Conservation (phyloP, 2,329 filamentous ascomycete species). For the Neurospora crassa region DNA sequence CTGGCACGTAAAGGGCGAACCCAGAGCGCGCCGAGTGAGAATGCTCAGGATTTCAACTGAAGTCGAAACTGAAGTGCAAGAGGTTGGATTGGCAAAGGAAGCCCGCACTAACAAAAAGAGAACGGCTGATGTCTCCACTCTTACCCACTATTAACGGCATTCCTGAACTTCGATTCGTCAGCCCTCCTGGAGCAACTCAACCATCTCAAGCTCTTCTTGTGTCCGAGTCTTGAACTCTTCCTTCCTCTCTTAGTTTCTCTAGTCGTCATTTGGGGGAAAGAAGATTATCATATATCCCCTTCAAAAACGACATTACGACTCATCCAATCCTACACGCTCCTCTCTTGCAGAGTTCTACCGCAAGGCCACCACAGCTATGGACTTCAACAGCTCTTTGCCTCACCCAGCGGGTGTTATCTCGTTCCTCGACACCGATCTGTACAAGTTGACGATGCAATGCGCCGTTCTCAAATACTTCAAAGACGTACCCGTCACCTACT, state of each 20-base stretch:
- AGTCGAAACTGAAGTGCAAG: neutral
- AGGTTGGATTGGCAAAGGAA: neutral
- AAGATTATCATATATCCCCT: neutral
- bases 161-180: neutral
- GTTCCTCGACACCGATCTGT: constrained; percentile 74
- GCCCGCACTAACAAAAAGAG: neutral
- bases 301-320: neutral
- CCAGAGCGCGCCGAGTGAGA: neutral
- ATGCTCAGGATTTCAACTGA: neutral
- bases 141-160: neutral
- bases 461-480: constrained; percentile 89
- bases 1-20: neutral
- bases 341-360: neutral
- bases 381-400: constrained; percentile 56
- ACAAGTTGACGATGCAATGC: constrained; percentile 99
- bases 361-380: constrained; percentile 32
- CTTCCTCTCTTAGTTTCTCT: neutral
- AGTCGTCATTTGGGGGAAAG: neutral
- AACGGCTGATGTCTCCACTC: neutral
- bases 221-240: neutral
- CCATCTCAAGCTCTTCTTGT: neutral
- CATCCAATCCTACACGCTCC: neutral
- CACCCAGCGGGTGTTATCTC: constrained; percentile 71
- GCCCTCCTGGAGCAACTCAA: neutral
- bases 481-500: constrained; percentile 73